These are phyloP conservation scores for Gracilaria gracilis DNA, from an alignment of 23 red algal genomes.

Conservation along the genomic window DNA sequence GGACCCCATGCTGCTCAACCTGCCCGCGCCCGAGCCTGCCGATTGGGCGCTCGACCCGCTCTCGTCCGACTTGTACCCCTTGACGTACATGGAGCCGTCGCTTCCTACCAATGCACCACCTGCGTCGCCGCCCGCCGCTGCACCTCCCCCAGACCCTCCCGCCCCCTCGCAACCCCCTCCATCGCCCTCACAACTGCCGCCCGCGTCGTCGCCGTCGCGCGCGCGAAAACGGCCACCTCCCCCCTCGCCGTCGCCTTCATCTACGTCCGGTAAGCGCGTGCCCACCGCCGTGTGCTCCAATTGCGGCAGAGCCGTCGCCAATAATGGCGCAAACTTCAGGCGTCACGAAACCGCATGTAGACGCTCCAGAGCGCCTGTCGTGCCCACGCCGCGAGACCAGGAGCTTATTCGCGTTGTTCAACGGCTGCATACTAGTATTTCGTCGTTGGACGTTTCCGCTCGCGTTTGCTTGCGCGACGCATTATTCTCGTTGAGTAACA, in stretches of 20 bases:
- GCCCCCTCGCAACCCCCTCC: background rate
- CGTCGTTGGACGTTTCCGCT: constrained; percentile 52
- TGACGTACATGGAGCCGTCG: constrained; percentile 49
- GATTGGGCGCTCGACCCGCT: constrained; percentile 63
- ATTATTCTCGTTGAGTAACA: constrained; percentile 59
- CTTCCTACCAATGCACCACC: constrained; percentile 15
- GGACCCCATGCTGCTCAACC: constrained; percentile 64
- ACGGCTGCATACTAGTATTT: constrained; percentile 47
- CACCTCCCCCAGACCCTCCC: background rate
- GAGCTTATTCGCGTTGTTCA: constrained; percentile 46
- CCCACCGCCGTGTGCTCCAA: constrained; percentile 38
- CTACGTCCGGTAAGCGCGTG: constrained; percentile 17
- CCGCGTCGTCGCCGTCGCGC: background rate
- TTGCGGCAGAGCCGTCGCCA: constrained; percentile 35
- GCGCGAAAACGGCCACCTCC: constrained; percentile 4
- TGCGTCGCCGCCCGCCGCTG: background rate
- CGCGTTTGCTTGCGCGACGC: constrained; percentile 71
- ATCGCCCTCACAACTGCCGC: background rate
- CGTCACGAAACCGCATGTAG: constrained; percentile 50
- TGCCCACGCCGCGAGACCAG: constrained; percentile 42
- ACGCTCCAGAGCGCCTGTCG: constrained; percentile 12
- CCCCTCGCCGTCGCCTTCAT: constrained; percentile 8
- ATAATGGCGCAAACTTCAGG: constrained; percentile 56
- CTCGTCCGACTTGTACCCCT: constrained; percentile 23
- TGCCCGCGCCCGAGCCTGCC: constrained; percentile 45